These are phyloP conservation scores for Penicillium sp. DNA, from an alignment of 2,329 filamentous ascomycete species.

Conservation along the genomic window DNA sequence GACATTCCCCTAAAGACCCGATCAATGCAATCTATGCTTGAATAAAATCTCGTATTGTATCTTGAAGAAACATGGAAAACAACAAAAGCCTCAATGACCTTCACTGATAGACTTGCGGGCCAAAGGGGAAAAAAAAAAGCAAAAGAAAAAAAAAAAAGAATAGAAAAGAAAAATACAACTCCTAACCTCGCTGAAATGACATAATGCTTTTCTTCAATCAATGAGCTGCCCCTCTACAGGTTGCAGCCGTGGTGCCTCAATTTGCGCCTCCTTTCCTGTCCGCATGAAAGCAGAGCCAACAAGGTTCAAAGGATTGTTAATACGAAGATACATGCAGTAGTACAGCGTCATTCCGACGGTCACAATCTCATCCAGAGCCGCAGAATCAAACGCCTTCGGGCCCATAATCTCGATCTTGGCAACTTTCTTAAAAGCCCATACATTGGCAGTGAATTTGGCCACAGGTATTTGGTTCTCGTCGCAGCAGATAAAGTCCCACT, in stretches of 20 bases:
- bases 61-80: not conserved
- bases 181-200: not conserved
- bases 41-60: not conserved
- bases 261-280: conserved; percentile 3
- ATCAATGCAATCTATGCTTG: not conserved
- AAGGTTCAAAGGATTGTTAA: conserved; percentile 21
- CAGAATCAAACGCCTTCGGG: conserved; percentile 1
- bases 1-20: not conserved
- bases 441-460: conserved; percentile 25
- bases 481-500: conserved; percentile 31
- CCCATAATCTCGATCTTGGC: conserved; percentile 28
- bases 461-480: conserved; percentile 27
- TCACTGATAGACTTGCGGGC: not conserved
- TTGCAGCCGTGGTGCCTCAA: not conserved
- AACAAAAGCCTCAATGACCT: not conserved
- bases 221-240: not conserved
- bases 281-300: conserved; percentile 23
- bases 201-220: not conserved
- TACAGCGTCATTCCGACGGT: conserved; percentile 28
- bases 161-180: not conserved
- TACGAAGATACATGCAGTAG: conserved; percentile 27
- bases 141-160: not conserved
- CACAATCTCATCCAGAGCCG: conserved; percentile 23
- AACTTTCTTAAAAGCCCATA: conserved; percentile 26
- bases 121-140: not conserved